Evolutionary conservation across 2,329 filamentous ascomycete species (phyloP).

Genomic region (Furcasterigmium furcatum): DNA sequence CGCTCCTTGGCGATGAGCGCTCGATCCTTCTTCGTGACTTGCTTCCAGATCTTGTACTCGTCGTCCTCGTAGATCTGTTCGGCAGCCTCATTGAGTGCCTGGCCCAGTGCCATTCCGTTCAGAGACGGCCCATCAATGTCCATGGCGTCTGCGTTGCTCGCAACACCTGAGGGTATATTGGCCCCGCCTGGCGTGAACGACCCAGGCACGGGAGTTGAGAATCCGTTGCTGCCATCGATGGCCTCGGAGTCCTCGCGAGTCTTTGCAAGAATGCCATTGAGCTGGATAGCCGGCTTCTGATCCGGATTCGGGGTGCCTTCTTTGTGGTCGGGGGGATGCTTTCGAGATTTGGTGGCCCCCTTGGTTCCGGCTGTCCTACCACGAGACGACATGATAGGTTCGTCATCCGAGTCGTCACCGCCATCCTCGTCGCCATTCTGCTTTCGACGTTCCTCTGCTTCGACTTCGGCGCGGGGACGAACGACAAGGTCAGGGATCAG

Average conservation of each 20-base stretch:
- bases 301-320: conserved; percentile 78
- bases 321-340: conserved; percentile 68
- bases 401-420: conserved; percentile 90
- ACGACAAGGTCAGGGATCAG: conserved; percentile 92
- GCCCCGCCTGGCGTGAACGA: conserved; percentile 72
- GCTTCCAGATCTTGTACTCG: conserved; percentile 98
- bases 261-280: conserved; percentile 60
- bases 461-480: conserved; percentile 87
- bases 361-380: conserved; percentile 85
- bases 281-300: conserved; percentile 67
- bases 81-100: conserved; percentile 60
- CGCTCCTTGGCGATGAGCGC: conserved; percentile 83
- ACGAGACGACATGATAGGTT: conserved; percentile 96
- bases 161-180: conserved; percentile 63
- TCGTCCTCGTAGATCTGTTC: conserved; percentile 87
- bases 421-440: conserved; percentile 80
- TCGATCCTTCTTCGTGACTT: conserved; percentile 95
- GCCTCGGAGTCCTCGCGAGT: conserved; percentile 72
- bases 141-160: conserved; percentile 79
- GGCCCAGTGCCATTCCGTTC: conserved; percentile 60
- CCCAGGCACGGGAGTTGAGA: conserved; percentile 77
- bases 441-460: conserved; percentile 80
- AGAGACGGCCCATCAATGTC: conserved; percentile 79
- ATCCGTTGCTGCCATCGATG: conserved; percentile 79
- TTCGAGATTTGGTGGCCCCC: conserved; percentile 73